Evolutionary conservation across 2,329 filamentous ascomycete genomes (phyloP).

Genomic region (Hypoxylon rubiginosum): DNA sequence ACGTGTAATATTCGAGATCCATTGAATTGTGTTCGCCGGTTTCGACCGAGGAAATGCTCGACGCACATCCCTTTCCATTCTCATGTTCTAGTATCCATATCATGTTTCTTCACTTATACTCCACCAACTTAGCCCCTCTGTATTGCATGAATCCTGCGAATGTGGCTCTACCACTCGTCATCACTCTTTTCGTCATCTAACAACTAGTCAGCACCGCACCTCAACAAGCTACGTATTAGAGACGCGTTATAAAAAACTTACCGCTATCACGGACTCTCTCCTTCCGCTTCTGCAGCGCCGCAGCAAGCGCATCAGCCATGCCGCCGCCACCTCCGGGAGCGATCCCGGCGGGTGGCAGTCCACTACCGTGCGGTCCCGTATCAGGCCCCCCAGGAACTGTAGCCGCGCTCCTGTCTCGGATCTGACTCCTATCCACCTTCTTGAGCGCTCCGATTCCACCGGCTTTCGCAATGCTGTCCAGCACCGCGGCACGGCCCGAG

Average conservation of each 20-base stretch:
- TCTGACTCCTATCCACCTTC: conserved; percentile 79
- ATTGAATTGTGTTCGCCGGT: background rate
- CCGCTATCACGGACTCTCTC: conserved; percentile 95
- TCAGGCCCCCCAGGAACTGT: conserved; percentile 67
- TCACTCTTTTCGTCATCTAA: conserved; percentile 83
- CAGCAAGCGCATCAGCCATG: conserved; percentile 86
- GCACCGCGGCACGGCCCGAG: conserved; percentile 68
- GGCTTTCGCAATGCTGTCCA: conserved; percentile 79
- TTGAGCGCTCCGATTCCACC: conserved; percentile 77
- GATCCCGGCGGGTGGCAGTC: conserved; percentile 65
- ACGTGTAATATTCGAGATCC: background rate
- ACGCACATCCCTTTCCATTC: conserved; percentile 1
- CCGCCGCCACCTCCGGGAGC: conserved; percentile 69
- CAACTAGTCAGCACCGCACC: conserved; percentile 26
- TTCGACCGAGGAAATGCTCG: background rate
- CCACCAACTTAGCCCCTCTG: conserved; percentile 10
- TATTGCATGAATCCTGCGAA: conserved; percentile 34
- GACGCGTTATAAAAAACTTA: conserved; percentile 67
- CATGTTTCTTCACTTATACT: conserved; percentile 3
- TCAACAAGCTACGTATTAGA: background rate
- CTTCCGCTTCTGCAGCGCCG: conserved; percentile 84
- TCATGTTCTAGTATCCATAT: background rate
- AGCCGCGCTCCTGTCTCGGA: conserved; percentile 78
- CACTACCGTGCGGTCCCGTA: conserved; percentile 65
- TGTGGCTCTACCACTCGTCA: conserved; percentile 74